Conservation (phyloP, 2,329 filamentous ascomycete species). For the Diaporthe caulivora region DNA sequence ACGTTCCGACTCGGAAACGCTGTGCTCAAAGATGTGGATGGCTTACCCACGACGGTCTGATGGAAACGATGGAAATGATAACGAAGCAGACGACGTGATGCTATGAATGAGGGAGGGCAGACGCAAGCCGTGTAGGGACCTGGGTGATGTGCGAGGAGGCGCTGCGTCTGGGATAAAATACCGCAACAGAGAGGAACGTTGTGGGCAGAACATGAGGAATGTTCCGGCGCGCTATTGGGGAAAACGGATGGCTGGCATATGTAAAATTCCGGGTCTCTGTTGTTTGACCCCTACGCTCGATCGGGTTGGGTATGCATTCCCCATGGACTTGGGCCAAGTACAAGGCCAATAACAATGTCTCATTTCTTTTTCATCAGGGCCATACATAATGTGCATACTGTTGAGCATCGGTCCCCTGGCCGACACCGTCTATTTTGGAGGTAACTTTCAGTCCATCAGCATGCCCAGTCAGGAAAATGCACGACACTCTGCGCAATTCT, state of each 20-base stretch:
- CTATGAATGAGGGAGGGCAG: neutral
- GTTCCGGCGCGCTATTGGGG: neutral
- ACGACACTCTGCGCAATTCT: neutral
- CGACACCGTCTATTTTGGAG: neutral
- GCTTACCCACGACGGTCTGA: neutral
- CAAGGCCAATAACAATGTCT: neutral
- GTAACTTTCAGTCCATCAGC: neutral
- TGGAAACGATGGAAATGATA: constrained; percentile 3
- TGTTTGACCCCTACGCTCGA: constrained; percentile 14
- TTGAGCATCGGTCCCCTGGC: neutral
- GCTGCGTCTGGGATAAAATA: neutral
- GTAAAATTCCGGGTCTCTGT: constrained; percentile 15
- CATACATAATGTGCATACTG: neutral
- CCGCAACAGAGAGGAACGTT: neutral
- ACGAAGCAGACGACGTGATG: constrained; percentile 19
- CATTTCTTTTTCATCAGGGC: neutral
- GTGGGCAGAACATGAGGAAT: neutral
- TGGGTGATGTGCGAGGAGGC: neutral
- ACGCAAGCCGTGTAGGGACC: neutral
- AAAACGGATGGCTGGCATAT: neutral
- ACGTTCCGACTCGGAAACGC: neutral
- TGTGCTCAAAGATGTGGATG: neutral
- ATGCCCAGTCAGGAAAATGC: neutral
- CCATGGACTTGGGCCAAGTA: constrained; percentile 2
- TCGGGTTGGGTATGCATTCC: constrained; percentile 20